phyloP scores from a whole-genome alignment of 2,329 filamentous ascomycete species.

The Lojkania enalia region DNA sequence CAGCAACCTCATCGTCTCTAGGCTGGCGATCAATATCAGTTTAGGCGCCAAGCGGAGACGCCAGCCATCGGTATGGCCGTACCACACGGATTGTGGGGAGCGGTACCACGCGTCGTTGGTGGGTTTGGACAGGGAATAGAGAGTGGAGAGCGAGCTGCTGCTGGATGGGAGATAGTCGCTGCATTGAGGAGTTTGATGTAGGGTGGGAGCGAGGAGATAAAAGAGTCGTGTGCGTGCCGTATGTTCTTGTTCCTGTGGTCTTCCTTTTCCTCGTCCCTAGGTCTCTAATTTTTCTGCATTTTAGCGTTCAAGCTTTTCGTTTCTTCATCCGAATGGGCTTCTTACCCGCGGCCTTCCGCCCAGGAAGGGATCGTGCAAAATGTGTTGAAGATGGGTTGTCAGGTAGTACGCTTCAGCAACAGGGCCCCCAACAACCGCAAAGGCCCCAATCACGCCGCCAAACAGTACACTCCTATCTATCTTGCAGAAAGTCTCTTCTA shows the following conservation, averaged over 20 bases:
- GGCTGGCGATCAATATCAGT: not conserved
- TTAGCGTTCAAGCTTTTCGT: not conserved
- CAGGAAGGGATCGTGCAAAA: conserved; percentile 17
- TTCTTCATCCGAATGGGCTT: conserved; percentile 19
- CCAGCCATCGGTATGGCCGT: not conserved
- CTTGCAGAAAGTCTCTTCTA: no score
- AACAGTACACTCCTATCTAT: conserved; percentile 4
- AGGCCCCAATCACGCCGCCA: conserved; percentile 3
- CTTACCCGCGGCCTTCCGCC: conserved; percentile 20
- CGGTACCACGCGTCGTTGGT: not conserved
- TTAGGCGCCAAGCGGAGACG: not conserved
- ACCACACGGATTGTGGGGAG: not conserved
- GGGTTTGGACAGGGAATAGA: no score
- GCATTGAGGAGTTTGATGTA: not conserved
- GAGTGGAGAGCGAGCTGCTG: no score
- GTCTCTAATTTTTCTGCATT: not conserved
- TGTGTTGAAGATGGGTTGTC: conserved; percentile 24
- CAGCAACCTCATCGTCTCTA: not conserved
- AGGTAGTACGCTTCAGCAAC: conserved; percentile 13
- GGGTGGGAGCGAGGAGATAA: not conserved
- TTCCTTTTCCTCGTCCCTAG: not conserved
- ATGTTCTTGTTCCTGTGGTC: not conserved
- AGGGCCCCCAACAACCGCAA: not conserved
- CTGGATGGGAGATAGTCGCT: no score
- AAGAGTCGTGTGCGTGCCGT: not conserved